Percentiles rank a stretch among this genome's conserved stretches.
These are phyloP conservation scores for Penicillium psychrofluorescens DNA, from an alignment of 495 filamentous ascomycete genomes.

Conservation along the genomic window DNA sequence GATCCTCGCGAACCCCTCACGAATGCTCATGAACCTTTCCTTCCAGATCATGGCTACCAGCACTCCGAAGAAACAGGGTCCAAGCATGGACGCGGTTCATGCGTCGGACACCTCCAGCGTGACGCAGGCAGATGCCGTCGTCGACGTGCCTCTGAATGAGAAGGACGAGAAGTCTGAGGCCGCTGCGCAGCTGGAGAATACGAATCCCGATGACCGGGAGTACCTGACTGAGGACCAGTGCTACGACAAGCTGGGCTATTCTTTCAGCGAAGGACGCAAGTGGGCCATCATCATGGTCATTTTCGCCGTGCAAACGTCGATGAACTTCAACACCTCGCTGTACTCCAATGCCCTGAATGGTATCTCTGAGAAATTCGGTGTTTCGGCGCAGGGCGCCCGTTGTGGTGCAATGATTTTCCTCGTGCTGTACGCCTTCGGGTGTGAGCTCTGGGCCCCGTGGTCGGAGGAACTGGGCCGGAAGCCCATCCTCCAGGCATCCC, in stretches of 20 bases:
- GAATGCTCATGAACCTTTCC: no score
- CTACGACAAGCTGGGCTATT: conserved; percentile 50
- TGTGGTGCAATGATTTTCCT: conserved; percentile 53
- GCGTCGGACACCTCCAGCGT: conserved; percentile 30
- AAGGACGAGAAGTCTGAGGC: conserved; percentile 10
- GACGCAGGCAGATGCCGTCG: conserved; percentile 23
- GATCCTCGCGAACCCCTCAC: no score
- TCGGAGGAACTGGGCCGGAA: conserved; percentile 55
- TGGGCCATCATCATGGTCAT: conserved; percentile 57
- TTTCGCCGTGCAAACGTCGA: conserved; percentile 50
- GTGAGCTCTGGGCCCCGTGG: conserved; percentile 63
- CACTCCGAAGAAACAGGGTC: conserved; percentile 12
- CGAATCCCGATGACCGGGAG: conserved; percentile 23
- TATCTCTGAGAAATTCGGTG: conserved; percentile 41
- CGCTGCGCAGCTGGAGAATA: conserved; percentile 22
- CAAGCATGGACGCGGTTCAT: conserved; percentile 19
- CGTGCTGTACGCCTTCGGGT: conserved; percentile 56
- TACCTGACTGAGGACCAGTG: conserved; percentile 50
- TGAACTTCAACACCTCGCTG: conserved; percentile 52
- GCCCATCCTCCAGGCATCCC: conserved; percentile 45
- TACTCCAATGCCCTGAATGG: conserved; percentile 46
- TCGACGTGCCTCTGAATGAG: conserved; percentile 15
- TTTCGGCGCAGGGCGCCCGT: conserved; percentile 45
- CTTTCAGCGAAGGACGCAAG: conserved; percentile 44
- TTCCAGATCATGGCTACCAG: conserved; percentile 8